A percentile compares a stretch with the other conserved stretches of the same genome.
These are phyloP conservation scores for Starmera dryadoides DNA, from an alignment of 805 yeast species.

Conservation along the genomic window DNA sequence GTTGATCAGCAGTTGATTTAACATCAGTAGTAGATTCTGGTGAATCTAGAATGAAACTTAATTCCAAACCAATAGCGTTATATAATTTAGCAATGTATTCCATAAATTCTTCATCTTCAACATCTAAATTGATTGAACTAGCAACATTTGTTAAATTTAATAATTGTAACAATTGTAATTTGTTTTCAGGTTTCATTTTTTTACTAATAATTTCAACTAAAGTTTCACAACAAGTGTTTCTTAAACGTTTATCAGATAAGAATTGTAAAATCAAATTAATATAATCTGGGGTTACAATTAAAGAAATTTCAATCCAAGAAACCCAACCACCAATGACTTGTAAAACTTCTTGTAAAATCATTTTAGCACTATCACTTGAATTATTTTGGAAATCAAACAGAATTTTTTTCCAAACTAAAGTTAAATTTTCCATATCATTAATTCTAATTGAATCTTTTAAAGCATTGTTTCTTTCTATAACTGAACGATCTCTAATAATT, in stretches of 20 bases:
- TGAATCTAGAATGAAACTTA: constrained; percentile 59
- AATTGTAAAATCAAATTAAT: constrained; percentile 7
- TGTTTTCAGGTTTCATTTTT: constrained; percentile 70
- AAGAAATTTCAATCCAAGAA: constrained; percentile 61
- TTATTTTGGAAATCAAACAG: constrained; percentile 30
- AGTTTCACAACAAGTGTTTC: constrained; percentile 29
- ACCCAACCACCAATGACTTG: constrained; percentile 77
- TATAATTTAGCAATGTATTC: constrained; percentile 71
- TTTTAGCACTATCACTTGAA: constrained; percentile 24
- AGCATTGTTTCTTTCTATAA: constrained; percentile 56
- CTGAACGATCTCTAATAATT: constrained; percentile 58
- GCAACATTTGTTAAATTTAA: constrained; percentile 57
- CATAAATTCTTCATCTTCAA: constrained; percentile 57
- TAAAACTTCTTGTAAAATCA: constrained; percentile 51
- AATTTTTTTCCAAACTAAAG: constrained; percentile 60
- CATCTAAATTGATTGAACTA: constrained; percentile 28
- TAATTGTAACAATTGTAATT: constrained; percentile 54
- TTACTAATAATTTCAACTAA: constrained; percentile 62
- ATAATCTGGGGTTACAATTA: constrained; percentile 16
- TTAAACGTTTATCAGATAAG: constrained; percentile 8
- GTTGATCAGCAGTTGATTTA: constrained; percentile 34
- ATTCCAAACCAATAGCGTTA: constrained; percentile 69
- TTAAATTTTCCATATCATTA: constrained; percentile 61
- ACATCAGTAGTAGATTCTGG: constrained; percentile 33
- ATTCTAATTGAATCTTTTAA: constrained; percentile 80